Conservation (phyloP, 345 rosid species). For the Salix exigua region DNA sequence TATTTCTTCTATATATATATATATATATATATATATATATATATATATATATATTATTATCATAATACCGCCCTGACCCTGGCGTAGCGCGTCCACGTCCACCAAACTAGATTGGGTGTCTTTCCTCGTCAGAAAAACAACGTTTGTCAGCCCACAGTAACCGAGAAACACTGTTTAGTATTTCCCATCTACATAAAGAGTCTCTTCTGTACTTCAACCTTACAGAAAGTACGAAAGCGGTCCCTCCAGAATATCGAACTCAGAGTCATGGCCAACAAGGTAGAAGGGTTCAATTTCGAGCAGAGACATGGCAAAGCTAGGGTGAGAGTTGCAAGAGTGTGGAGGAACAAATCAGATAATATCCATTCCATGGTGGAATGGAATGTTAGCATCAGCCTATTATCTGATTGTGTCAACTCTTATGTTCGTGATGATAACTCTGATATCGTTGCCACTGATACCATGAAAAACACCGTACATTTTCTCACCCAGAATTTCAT, state of each 20-base stretch:
- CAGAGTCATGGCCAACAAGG: conserved; percentile 40
- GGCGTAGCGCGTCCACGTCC: no score
- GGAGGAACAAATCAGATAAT: conserved; percentile 51
- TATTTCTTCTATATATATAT: no score
- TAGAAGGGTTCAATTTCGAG: conserved; percentile 62
- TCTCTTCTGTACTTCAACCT: no score
- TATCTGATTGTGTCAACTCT: conserved; percentile 71
- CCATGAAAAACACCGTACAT: conserved; percentile 87
- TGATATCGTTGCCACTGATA: conserved; percentile 86
- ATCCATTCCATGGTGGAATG: conserved; percentile 69
- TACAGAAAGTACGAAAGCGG: no score
- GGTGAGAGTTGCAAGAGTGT: conserved; percentile 82
- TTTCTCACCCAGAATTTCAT: background rate
- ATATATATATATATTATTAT: no score
- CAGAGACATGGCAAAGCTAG: conserved; percentile 85
- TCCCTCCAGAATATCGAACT: background rate
- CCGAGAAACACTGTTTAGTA: no score
- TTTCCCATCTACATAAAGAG: no score
- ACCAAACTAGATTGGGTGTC: no score
- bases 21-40: no score
- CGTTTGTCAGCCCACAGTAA: no score
- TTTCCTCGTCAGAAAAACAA: no score
- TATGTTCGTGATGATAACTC: conserved; percentile 71
- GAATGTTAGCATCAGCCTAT: conserved; percentile 65
- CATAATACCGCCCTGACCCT: no score